Percentiles rank a stretch among this genome's conserved stretches.
phyloP scores from a whole-genome alignment of 768 basidiomycete species.

The Rhodosporidiobolus sp. region DNA sequence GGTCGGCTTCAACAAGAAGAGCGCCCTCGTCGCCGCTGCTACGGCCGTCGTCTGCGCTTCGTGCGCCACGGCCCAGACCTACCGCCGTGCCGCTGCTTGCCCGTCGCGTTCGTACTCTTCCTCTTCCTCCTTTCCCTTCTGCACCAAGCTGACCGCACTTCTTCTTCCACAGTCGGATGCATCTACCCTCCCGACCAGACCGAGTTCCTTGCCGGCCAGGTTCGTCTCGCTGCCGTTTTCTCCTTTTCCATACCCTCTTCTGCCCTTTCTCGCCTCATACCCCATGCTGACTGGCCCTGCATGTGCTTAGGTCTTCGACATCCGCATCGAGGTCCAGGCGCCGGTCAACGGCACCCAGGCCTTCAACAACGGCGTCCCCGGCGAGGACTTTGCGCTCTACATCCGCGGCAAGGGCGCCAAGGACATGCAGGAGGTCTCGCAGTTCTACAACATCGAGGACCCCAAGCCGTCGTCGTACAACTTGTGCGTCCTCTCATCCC shows the following conservation, averaged over 20 bases:
- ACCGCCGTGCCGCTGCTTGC: conserved; percentile 31
- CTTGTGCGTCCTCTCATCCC: conserved; percentile 1
- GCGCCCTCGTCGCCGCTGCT: neutral
- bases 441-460: conserved; percentile 46
- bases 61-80: conserved; percentile 26
- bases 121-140: too few relatives aligned
- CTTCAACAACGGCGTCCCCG: conserved; percentile 48
- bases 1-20: neutral
- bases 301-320: conserved; percentile 46
- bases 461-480: conserved; percentile 34
- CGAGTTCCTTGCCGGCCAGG: conserved; percentile 33
- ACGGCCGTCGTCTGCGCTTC: conserved; percentile 5
- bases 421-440: conserved; percentile 38
- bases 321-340: conserved; percentile 49
- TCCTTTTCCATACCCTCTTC: too few relatives aligned
- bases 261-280: too few relatives aligned
- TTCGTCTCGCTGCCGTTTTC: too few relatives aligned
- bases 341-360: conserved; percentile 51
- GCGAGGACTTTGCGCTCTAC: conserved; percentile 45
- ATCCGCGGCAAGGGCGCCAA: conserved; percentile 45
- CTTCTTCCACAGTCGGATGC: conserved; percentile 24
- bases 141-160: too few relatives aligned
- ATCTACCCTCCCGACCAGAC: conserved; percentile 41
- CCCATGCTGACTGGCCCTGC: neutral
- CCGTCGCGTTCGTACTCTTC: neutral